A percentile compares a stretch with the other conserved stretches of the same genome.
These are phyloP conservation scores for Cryptococcus maquisensis DNA, from an alignment of 1,284 basidiomycete species.

Conservation along the genomic window DNA sequence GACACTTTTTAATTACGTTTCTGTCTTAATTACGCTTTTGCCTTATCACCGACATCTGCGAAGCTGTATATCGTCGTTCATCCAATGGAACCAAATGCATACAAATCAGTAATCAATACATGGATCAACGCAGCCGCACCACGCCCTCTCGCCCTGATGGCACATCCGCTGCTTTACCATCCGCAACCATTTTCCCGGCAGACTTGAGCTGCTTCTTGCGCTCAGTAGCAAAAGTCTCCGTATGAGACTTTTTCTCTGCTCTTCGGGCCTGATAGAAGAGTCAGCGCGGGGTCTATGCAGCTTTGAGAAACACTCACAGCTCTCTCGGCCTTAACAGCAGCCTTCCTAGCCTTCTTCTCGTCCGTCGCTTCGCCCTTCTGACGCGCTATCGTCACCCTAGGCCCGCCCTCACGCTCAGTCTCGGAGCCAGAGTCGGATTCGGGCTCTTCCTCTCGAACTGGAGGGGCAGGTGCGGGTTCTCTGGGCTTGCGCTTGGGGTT, in stretches of 20 bases:
- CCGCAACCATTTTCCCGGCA: slow-evolving; percentile 43
- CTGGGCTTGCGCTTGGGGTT: slow-evolving; percentile 53
- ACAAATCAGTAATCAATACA: slow-evolving; percentile 3
- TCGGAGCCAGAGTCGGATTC: slow-evolving; percentile 49
- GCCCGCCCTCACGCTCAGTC: slow-evolving; percentile 36
- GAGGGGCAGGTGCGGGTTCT: background rate
- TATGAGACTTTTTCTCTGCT: slow-evolving; percentile 72
- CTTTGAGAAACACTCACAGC: slow-evolving; percentile 49
- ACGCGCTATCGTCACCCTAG: slow-evolving; percentile 56
- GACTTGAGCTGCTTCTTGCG: slow-evolving; percentile 64
- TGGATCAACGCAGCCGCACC: slow-evolving; percentile 30
- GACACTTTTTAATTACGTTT: background rate
- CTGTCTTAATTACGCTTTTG: background rate
- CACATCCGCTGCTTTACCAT: slow-evolving; percentile 46
- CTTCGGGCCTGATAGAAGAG: slow-evolving; percentile 62
- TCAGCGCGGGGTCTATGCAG: slow-evolving; percentile 15
- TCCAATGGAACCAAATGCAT: background rate
- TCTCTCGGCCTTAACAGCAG: slow-evolving; percentile 76
- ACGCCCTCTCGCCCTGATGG: slow-evolving; percentile 34
- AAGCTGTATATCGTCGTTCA: too few relatives aligned
- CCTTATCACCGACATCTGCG: slow-evolving; percentile 11
- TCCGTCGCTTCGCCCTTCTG: slow-evolving; percentile 75
- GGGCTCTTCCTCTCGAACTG: slow-evolving; percentile 27
- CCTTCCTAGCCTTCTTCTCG: slow-evolving; percentile 82
- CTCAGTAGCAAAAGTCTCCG: slow-evolving; percentile 70